Percentiles rank a stretch among this genome's conserved stretches.
Conservation (phyloP, 2,329 filamentous ascomycete genomes). For the Teratosphaeria destructans region DNA sequence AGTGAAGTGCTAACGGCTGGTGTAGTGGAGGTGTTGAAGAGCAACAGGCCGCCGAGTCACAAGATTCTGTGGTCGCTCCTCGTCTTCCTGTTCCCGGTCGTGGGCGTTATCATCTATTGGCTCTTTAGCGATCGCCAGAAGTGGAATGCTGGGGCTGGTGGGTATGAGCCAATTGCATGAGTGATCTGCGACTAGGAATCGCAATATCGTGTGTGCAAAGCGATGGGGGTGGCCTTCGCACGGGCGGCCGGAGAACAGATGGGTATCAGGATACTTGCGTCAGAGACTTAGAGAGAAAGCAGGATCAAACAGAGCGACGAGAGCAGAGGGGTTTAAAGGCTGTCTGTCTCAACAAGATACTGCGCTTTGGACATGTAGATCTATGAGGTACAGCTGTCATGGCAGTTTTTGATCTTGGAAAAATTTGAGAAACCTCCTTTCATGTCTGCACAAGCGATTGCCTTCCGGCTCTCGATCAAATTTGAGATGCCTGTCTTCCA, state of each 20-base stretch:
- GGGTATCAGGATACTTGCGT: too few relatives aligned
- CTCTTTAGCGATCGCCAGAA: conserved; percentile 52
- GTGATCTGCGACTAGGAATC: background rate
- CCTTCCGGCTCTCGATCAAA: too few relatives aligned
- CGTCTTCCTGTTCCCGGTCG: conserved; percentile 50
- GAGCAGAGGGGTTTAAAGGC: too few relatives aligned
- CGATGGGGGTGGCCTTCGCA: background rate
- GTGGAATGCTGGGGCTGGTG: conserved; percentile 43
- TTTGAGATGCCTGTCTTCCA: too few relatives aligned
- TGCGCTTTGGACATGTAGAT: too few relatives aligned
- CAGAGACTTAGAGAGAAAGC: too few relatives aligned
- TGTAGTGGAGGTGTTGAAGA: conserved; percentile 54
- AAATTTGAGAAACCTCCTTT: too few relatives aligned
- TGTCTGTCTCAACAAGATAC: too few relatives aligned
- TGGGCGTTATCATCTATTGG: conserved; percentile 53
- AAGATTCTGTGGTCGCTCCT: conserved; percentile 55
- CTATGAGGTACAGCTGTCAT: too few relatives aligned
- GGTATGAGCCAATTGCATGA: conserved; percentile 42
- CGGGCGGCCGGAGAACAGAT: background rate
- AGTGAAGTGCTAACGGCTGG: background rate
- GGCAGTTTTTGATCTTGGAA: too few relatives aligned
- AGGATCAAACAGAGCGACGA: too few relatives aligned
- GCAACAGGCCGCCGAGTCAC: conserved; percentile 45
- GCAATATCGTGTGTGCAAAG: background rate
- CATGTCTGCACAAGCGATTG: too few relatives aligned